Conservation (phyloP, 2,329 filamentous ascomycete species). For the Kalaharituber pfeilii region DNA sequence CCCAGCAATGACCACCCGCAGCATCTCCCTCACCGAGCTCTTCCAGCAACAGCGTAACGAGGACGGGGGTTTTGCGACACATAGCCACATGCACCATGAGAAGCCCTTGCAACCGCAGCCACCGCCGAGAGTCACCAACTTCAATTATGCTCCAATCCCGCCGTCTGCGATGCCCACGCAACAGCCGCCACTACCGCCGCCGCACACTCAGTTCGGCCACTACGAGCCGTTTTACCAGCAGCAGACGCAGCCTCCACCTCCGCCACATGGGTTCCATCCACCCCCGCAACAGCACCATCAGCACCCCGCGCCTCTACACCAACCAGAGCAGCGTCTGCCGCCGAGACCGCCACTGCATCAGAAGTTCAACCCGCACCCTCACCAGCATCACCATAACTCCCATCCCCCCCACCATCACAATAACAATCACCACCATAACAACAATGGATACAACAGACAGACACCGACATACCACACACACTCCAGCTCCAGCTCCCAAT, state of each 20-base stretch:
- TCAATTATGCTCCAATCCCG: too few species aligned
- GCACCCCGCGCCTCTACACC: neutral
- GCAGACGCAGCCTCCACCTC: neutral
- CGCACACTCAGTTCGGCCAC: neutral
- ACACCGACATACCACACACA: neutral
- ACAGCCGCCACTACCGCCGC: neutral
- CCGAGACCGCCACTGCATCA: neutral
- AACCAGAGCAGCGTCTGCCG: neutral
- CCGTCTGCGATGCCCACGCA: too few species aligned
- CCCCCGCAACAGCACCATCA: neutral
- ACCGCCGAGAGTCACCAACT: neutral
- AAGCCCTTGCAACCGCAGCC: neutral
- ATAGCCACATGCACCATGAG: conserved; percentile 2
- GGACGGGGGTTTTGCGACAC: neutral
- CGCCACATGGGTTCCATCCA: neutral
- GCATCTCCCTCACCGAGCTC: conserved; percentile 14
- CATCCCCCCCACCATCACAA: neutral
- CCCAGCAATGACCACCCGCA: conserved; percentile 3
- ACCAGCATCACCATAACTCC: neutral
- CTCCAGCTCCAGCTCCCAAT: neutral
- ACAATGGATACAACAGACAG: too few species aligned
- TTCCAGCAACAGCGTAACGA: conserved; percentile 6
- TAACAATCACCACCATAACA: neutral
- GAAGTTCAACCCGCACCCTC: neutral
- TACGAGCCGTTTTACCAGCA: neutral